A percentile compares a stretch with the other conserved stretches of the same genome.
Evolutionary conservation across 2,329 filamentous ascomycete species (phyloP).

Genomic region (Trichoderma lentiforme): DNA sequence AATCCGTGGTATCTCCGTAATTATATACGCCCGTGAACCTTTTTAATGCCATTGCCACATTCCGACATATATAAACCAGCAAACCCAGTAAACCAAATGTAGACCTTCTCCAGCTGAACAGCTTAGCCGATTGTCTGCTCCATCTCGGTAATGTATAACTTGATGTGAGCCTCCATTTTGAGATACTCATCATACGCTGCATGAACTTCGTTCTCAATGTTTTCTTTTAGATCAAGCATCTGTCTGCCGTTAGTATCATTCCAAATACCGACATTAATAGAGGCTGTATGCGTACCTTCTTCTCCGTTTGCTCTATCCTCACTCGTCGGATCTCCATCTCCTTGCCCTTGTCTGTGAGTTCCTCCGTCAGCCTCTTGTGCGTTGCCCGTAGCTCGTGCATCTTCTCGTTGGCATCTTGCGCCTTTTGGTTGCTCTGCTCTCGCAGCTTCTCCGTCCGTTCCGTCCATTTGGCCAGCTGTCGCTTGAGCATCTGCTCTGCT

Average conservation of each 20-base stretch:
- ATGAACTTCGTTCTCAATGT: slow-evolving; percentile 92
- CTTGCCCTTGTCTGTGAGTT: slow-evolving; percentile 79
- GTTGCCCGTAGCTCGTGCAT: slow-evolving; percentile 85
- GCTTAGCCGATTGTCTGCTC: slow-evolving; percentile 68
- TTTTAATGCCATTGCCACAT: neutral
- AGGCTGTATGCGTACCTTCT: slow-evolving; percentile 64
- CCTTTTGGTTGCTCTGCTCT: slow-evolving; percentile 76
- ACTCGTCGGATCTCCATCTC: slow-evolving; percentile 91
- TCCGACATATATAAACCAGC: slow-evolving; percentile 15
- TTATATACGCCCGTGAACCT: neutral
- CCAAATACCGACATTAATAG: neutral
- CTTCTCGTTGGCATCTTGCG: slow-evolving; percentile 73
- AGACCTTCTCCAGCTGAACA: neutral
- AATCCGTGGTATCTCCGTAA: slow-evolving; percentile 37
- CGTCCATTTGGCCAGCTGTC: slow-evolving; percentile 80
- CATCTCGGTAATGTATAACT: slow-evolving; percentile 98
- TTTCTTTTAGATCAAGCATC: slow-evolving; percentile 98
- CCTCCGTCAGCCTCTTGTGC: slow-evolving; percentile 77
- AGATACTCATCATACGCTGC: slow-evolving; percentile 89
- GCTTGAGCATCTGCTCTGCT: slow-evolving; percentile 75
- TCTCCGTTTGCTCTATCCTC: slow-evolving; percentile 97
- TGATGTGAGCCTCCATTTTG: slow-evolving; percentile 96
- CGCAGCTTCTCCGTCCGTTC: slow-evolving; percentile 83
- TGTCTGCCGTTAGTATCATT: slow-evolving; percentile 37
- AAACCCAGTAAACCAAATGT: neutral